These are phyloP conservation scores for Calvatia gigantea DNA, from an alignment of 768 basidiomycete genomes.

Conservation along the genomic window DNA sequence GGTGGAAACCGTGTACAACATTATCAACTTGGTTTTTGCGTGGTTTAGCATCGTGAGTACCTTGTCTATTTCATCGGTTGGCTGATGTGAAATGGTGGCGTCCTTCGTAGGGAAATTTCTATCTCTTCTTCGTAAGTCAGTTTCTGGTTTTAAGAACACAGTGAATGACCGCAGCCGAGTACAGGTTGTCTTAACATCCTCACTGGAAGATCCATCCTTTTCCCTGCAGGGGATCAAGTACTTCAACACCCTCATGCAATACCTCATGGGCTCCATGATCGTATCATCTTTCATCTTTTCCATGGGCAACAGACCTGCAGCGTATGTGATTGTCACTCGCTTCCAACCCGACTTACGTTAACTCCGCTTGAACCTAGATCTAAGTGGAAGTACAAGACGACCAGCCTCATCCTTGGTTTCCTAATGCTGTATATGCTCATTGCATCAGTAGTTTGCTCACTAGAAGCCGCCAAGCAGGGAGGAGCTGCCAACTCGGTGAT, in stretches of 20 bases:
- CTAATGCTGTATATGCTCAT: slow-evolving; percentile 83
- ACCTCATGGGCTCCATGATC: slow-evolving; percentile 78
- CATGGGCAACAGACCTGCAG: slow-evolving; percentile 92
- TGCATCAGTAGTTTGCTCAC: slow-evolving; percentile 77
- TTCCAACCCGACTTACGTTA: neutral
- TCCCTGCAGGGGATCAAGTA: slow-evolving; percentile 59
- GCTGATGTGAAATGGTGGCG: neutral
- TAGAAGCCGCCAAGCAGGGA: slow-evolving; percentile 66
- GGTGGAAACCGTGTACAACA: slow-evolving; percentile 82
- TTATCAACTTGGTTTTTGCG: slow-evolving; percentile 82
- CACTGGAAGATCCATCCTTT: slow-evolving; percentile 75
- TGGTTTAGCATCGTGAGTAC: slow-evolving; percentile 88
- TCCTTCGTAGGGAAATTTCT: slow-evolving; percentile 86
- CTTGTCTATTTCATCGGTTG: neutral
- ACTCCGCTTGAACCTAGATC: slow-evolving; percentile 38
- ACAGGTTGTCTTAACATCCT: slow-evolving; percentile 84
- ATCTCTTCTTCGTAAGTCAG: slow-evolving; percentile 81
- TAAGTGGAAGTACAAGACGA: slow-evolving; percentile 82
- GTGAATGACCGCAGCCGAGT: neutral
- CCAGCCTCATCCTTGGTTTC: slow-evolving; percentile 68
- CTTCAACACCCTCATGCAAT: slow-evolving; percentile 72
- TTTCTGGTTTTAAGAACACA: neutral
- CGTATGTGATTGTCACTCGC: slow-evolving; percentile 39
- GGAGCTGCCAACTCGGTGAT: slow-evolving; percentile 69
- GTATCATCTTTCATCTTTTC: slow-evolving; percentile 91